These are phyloP conservation scores for Calendula officinalis DNA, from an alignment of 129 eudicot species.

Conservation along the genomic window DNA sequence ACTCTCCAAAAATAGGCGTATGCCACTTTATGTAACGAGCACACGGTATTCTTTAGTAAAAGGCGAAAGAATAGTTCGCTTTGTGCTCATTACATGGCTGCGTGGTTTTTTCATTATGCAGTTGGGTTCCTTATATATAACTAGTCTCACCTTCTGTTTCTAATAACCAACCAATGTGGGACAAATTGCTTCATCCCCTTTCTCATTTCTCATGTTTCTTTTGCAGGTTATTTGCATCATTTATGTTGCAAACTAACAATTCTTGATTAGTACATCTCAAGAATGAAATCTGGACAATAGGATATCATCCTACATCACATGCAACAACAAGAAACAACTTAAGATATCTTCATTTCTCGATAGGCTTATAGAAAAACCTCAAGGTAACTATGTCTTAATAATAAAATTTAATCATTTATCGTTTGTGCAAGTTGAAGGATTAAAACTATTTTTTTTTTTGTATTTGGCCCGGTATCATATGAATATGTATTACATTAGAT, in stretches of 20 bases:
- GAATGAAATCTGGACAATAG: background rate
- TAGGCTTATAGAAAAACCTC: too few species aligned
- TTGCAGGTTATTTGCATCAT: background rate
- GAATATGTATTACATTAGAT: too few species aligned
- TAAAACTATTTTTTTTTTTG: too few species aligned
- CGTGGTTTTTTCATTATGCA: background rate
- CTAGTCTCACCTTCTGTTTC: background rate
- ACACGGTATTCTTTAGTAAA: constrained; percentile 95
- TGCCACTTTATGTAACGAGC: constrained; percentile 34
- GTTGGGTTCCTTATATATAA: background rate
- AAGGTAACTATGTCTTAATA: too few species aligned
- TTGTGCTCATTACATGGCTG: constrained; percentile 42
- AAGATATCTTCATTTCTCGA: too few species aligned
- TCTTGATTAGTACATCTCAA: background rate
- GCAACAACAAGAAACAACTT: too few species aligned
- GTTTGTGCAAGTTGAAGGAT: too few species aligned
- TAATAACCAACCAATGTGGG: background rate
- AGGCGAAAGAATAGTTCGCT: constrained; percentile 91
- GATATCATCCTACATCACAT: too few species aligned
- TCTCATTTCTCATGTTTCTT: background rate
- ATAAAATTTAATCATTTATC: too few species aligned
- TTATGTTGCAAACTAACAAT: too few species aligned
- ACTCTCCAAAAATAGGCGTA: constrained; percentile 19
- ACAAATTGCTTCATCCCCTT: background rate
- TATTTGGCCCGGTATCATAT: too few species aligned